Percentiles rank a stretch among this genome's conserved stretches.
Conservation (phyloP, 1,284 basidiomycete genomes). For the Boletus mariae region DNA sequence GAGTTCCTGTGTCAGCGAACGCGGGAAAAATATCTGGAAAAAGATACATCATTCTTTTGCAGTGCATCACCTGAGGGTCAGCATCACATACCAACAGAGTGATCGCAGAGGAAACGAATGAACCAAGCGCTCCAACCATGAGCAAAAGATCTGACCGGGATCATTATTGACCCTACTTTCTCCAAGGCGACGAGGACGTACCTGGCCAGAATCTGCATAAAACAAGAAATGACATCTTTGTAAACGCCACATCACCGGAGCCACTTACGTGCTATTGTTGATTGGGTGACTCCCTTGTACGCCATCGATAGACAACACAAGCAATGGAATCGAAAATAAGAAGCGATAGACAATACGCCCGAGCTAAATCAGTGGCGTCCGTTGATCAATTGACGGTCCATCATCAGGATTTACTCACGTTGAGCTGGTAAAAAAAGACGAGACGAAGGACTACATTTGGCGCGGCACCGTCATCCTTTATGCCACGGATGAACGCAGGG, state of each 20-base stretch:
- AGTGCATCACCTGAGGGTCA: background rate
- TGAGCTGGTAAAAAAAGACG: conserved; percentile 69
- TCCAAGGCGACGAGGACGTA: conserved; percentile 23
- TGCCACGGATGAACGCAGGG: conserved; percentile 60
- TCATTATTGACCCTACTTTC: background rate
- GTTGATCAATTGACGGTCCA: conserved; percentile 1
- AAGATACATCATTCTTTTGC: background rate
- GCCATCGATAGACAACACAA: conserved; percentile 61
- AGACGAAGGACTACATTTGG: conserved; percentile 67
- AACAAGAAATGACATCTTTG: conserved; percentile 5
- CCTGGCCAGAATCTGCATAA: conserved; percentile 46
- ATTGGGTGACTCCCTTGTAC: conserved; percentile 47
- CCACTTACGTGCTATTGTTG: conserved; percentile 51
- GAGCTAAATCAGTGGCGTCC: conserved; percentile 37
- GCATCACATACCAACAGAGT: conserved; percentile 54
- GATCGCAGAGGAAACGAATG: conserved; percentile 70
- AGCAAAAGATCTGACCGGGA: conserved; percentile 53
- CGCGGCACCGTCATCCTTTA: conserved; percentile 66
- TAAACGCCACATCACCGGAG: background rate
- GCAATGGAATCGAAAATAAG: conserved; percentile 60
- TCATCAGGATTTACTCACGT: conserved; percentile 44
- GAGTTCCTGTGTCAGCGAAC: conserved; percentile 58
- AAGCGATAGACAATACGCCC: conserved; percentile 67
- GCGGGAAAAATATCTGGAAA: conserved; percentile 68
- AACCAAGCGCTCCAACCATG: conserved; percentile 66